Evolutionary conservation across 1,139 yeast species (phyloP), one percentile per base, ranked within the genome.

Genomic region (Entelexis sorbosivorans): DNA sequence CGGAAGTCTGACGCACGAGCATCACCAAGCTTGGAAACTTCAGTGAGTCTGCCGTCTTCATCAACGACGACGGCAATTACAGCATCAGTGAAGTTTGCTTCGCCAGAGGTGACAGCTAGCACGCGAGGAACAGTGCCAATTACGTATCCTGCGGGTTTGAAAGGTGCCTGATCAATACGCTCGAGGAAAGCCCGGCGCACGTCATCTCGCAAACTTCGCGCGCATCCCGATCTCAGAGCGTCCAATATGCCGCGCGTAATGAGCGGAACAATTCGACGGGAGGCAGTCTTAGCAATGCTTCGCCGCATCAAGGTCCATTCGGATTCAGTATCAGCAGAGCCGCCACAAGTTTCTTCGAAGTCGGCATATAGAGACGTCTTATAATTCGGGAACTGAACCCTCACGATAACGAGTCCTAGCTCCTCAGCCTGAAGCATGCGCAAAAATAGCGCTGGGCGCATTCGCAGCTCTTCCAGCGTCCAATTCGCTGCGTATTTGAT

Each of bases 101-200:
- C 82, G 60, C 98, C 98, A 58, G 85, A 81, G 0, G 95, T 78
- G 40, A 91, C 64, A 0, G 96, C 79, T 56, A 93, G 72, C 0
- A 88, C 91, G 56, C 85, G 80, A 26, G 98, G 94, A 52, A 81
- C 75, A 7, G 94, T 82, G 40, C 96, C 96, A 55, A 77, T 74
- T 48, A 79, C 85, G 59, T 75, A 82, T 3, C 85, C 83, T 49
- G 76, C 75, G 10, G 97, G 95, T 59, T 84, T 80, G 67, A 73
- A 89, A 24, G 98, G 96, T 2, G 97, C 96, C 70, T 89, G 97
- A 64, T 91, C 93, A 45, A 91, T 73, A 61, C 80, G 82, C 26
- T 76, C 73, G 63, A 79, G 70, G 62, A 91, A 83, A 36, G 76
- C 71, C 48, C 76, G 74, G 59, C 97, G 80, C 38, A 89, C 79